Conservation (phyloP, 2,329 filamentous ascomycete genomes). For the Cladosporium phlei region DNA sequence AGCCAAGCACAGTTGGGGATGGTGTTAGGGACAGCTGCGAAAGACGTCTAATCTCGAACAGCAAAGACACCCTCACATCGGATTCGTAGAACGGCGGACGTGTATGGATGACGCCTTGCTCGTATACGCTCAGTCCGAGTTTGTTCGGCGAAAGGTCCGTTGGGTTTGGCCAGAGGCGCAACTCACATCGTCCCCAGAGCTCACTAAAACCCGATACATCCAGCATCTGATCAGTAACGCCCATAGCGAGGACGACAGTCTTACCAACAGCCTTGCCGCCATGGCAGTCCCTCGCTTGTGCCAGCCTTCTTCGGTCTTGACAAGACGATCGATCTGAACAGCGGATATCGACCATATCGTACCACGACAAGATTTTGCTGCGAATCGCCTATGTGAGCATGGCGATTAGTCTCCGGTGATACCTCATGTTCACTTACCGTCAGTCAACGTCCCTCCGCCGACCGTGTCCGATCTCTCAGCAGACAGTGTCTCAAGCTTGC, state of each 20-base stretch:
- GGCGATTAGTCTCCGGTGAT: too few relatives aligned
- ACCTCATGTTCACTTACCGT: too few relatives aligned
- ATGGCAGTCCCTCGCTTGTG: conserved; percentile 40
- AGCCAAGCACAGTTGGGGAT: too few relatives aligned
- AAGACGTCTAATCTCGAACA: conserved; percentile 5
- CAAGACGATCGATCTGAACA: background rate
- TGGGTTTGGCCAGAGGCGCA: background rate
- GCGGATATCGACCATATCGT: too few relatives aligned
- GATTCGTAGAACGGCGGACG: background rate
- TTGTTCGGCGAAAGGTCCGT: conserved; percentile 10
- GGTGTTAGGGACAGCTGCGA: too few relatives aligned
- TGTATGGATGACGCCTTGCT: background rate
- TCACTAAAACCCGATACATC: conserved; percentile 34
- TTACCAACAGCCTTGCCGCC: conserved; percentile 45
- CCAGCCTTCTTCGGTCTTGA: conserved; percentile 2
- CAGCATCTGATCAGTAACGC: conserved; percentile 49
- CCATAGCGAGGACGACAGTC: conserved; percentile 54
- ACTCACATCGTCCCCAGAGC: conserved; percentile 9
- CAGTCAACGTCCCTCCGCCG: too few relatives aligned
- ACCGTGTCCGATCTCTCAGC: too few relatives aligned
- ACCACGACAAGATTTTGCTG: too few relatives aligned
- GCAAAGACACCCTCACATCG: conserved; percentile 3
- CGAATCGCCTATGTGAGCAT: too few relatives aligned
- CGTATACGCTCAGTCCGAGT: conserved; percentile 3
- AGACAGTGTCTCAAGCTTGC: too few relatives aligned